A percentile compares a stretch with the other conserved stretches of the same genome.
Conservation (phyloP, 306 rosid species). For the Quercus cerris region DNA sequence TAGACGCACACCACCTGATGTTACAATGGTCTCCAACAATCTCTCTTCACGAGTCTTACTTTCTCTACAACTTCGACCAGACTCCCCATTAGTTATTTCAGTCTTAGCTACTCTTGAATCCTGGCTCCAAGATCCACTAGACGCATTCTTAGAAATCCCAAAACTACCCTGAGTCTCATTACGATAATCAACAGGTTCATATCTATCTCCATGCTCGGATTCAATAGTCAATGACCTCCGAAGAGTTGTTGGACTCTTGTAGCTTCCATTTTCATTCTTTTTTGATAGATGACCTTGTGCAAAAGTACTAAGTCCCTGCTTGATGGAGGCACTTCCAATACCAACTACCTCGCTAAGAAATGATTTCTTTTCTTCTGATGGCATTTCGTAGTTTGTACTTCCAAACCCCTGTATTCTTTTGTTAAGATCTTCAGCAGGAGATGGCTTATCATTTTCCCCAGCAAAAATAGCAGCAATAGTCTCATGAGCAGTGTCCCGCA, state of each 20-base stretch:
- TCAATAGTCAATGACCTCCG: constrained; percentile 85
- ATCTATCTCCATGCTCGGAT: constrained; percentile 54
- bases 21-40: constrained; percentile 91
- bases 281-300: constrained; percentile 72
- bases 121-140: constrained; percentile 66
- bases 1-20: constrained; percentile 90
- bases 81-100: constrained; percentile 56
- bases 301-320: constrained; percentile 82
- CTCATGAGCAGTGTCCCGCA: constrained; percentile 90
- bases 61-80: constrained; percentile 52
- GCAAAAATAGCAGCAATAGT: constrained; percentile 75
- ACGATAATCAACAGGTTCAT: constrained; percentile 66
- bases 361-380: constrained; percentile 70
- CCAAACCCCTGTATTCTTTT: constrained; percentile 97
- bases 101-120: constrained; percentile 54
- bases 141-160: constrained; percentile 53
- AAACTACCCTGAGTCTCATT: constrained; percentile 56
- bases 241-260: constrained; percentile 83
- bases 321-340: constrained; percentile 92
- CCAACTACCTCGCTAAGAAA: constrained; percentile 97
- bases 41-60: constrained; percentile 80
- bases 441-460: constrained; percentile 67
- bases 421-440: constrained; percentile 78
- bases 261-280: constrained; percentile 77
- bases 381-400: constrained; percentile 62